Evolutionary conservation across 202 grass and related monocot species (phyloP).

Genomic region (Eragrostis tef): DNA sequence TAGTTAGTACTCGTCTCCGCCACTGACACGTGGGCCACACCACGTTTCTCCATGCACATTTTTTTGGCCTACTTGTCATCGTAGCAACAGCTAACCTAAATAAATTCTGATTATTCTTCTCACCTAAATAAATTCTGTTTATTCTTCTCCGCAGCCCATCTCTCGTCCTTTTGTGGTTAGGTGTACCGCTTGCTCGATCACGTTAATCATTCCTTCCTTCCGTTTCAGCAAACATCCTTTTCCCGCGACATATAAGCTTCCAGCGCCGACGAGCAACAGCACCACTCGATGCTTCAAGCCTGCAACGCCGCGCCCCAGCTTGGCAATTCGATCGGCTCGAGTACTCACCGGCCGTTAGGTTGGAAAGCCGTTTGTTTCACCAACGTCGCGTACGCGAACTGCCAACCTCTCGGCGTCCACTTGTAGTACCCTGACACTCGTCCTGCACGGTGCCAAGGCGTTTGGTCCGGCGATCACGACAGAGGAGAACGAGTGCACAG

Average conservation of each 20-base stretch:
- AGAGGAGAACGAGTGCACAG: not conserved
- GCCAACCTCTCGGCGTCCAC: not conserved
- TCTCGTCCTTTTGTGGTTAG: not conserved
- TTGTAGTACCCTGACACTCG: not conserved
- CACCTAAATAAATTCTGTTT: not conserved
- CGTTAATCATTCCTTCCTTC: not conserved
- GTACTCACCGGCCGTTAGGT: not conserved
- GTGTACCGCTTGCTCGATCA: too few relatives aligned
- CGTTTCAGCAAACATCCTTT: not conserved
- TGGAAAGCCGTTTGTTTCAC: conserved; percentile 2
- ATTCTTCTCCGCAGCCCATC: not conserved
- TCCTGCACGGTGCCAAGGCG: not conserved
- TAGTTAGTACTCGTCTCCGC: not conserved
- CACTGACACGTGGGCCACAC: not conserved
- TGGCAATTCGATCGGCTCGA: not conserved
- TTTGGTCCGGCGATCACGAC: not conserved
- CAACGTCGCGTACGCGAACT: not conserved
- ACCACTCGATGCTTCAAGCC: too few relatives aligned
- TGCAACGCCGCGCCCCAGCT: not conserved
- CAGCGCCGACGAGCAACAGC: not conserved
- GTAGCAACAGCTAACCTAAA: not conserved
- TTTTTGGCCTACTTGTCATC: not conserved
- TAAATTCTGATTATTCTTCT: not conserved
- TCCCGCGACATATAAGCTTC: not conserved
- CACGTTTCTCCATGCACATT: not conserved